Base-by-base conservation (phyloP, 2,329 filamentous ascomycete genomes). In the Falciphora oryzae region DNA sequence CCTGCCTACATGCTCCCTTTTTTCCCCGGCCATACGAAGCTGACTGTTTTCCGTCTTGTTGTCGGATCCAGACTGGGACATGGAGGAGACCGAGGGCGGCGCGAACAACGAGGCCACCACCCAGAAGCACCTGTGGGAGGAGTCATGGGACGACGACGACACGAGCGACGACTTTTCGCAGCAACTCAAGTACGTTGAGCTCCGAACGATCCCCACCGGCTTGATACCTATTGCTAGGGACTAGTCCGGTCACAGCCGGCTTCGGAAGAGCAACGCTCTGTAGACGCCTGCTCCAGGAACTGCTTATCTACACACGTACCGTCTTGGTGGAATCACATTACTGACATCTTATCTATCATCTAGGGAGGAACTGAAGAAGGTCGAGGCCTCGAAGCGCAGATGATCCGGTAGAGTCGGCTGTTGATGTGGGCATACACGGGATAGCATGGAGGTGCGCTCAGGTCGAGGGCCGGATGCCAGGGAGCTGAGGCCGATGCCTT, bases 141-240 rank as follows among this genome's bases (percentile, higher is more conserved):
- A 99, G 83, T 97, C 93, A 83, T 99, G 95, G 95, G 95, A 99
- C 75, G 95, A 99, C 74, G 94, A 98, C 76, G 95, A 98, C 79
- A 95, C 92, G 69, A 95, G 85, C 72, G 95, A 99, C 75, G 95
- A 99, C 74, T 99, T 99, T 77, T 95, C 93, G 16, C 86, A 91
- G 73, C 94, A 98, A 81, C 80, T 99, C 74, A 96, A 92, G 94
- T 97, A 78, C 70, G 89, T 82, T 64, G 32, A 29, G 14, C 3
- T 3, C 38, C 38, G 38, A 44, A 50, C 38, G 16, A 50, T 50
- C 18, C 18, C 38, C 8, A 35, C 13, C 32, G 58, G 44, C 61
- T 62, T 62, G 13, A n/a, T 35, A 35, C 32, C 32, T 2, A 35
- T 5, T 29, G 38, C 14, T 18, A 7, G 38, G 14, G 1, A 3